These are phyloP conservation scores for Beta macrorhiza DNA, from an alignment of 179 eudicot genomes.

Conservation along the genomic window DNA sequence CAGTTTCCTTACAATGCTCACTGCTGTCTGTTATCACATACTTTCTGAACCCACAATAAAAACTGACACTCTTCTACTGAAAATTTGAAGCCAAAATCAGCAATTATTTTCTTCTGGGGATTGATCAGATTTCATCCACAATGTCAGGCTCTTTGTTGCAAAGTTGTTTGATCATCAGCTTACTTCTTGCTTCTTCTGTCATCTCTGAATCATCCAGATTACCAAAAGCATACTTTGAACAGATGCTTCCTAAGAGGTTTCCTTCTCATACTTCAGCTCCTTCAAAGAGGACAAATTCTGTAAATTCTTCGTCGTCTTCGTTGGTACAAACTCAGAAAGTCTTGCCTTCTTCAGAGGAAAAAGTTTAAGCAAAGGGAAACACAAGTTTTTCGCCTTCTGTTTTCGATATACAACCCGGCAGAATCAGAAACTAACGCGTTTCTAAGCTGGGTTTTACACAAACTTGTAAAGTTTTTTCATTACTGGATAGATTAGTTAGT, in stretches of 20 bases:
- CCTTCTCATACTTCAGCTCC: constrained; percentile 64
- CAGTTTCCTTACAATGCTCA: constrained; percentile 59
- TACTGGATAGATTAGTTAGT: constrained; percentile 9
- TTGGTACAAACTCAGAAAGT: constrained; percentile 29
- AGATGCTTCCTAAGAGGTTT: constrained; percentile 75
- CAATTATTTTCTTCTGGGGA: constrained; percentile 13
- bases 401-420: not conserved
- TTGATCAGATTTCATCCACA: not conserved
- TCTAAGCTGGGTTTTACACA: constrained; percentile 3
- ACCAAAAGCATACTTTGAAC: constrained; percentile 57
- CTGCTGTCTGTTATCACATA: constrained; percentile 44
- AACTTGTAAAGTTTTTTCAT: constrained; percentile 7
- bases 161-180: constrained; percentile 40
- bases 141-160: constrained; percentile 44
- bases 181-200: constrained; percentile 41
- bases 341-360: constrained; percentile 47
- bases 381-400: not conserved
- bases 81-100: constrained; percentile 1
- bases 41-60: constrained; percentile 23
- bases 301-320: constrained; percentile 33
- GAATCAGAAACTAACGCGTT: not conserved
- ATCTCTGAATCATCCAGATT: constrained; percentile 55
- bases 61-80: not conserved
- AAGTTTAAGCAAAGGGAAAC: constrained; percentile 36
- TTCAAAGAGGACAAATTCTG: constrained; percentile 59